Evolutionary conservation across 257 asterid species (phyloP).

Genomic region (Przewalskia tangutica): DNA sequence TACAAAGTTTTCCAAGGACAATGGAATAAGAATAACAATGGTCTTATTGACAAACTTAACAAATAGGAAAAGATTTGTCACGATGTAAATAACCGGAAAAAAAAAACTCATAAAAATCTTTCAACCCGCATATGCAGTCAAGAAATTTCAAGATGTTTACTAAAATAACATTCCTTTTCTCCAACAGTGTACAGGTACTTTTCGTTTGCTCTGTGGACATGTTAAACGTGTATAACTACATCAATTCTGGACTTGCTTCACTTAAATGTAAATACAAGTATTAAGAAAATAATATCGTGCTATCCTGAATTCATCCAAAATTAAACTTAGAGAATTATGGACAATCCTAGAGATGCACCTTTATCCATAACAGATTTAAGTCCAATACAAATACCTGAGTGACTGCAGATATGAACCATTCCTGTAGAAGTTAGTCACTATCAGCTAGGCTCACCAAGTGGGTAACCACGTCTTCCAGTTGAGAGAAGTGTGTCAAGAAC

Average conservation of each 20-base stretch:
- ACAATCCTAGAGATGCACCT: neutral
- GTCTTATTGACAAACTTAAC: neutral
- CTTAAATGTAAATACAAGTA: neutral
- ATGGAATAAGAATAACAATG: neutral
- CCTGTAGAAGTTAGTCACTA: slow-evolving; percentile 15
- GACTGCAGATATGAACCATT: neutral
- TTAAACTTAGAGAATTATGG: neutral
- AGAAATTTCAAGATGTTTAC: neutral
- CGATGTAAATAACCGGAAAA: neutral
- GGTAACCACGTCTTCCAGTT: slow-evolving; percentile 62
- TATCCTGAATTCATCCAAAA: neutral
- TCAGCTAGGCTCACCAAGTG: slow-evolving; percentile 56
- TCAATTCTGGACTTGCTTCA: neutral
- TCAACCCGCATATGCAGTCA: neutral
- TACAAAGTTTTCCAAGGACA: no score
- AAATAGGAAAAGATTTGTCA: neutral
- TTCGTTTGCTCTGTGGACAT: neutral
- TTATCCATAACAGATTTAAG: neutral
- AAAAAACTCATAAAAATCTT: no score
- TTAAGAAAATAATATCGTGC: neutral
- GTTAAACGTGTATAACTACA: neutral
- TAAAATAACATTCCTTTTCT: neutral
- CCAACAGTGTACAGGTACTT: neutral
- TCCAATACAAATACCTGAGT: neutral
- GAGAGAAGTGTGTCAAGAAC: slow-evolving; percentile 51